Base-by-base conservation (phyloP, 768 basidiomycete species). In the Sporobolomyces pararoseus region DNA sequence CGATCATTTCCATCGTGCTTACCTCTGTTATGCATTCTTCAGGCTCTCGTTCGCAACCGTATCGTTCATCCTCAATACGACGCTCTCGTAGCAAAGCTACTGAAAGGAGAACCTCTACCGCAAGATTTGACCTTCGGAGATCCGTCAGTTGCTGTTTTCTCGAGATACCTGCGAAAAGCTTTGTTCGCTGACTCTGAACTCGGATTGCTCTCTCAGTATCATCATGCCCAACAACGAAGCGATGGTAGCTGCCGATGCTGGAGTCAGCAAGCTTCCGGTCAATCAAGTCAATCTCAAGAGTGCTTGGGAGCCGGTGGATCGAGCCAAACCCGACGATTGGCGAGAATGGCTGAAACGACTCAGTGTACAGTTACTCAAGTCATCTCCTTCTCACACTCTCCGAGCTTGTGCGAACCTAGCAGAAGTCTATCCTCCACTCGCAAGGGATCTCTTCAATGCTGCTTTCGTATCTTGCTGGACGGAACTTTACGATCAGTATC, bases 401-500 rank as follows among this genome's bases (percentile, higher is more conserved):
- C 86, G 96, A 51, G 93, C 96, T 0, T 97, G 95, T 77, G 91
- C 92, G 86, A 90, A 86, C 75, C 81, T 98, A 52, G 92, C 97
- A 3, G 91, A 96, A 77, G 86, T 89, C 12, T 90, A 97, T 79
- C 85, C 88, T 27, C 91, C 93, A 1, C 84, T 98, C 58, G 93
- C 92, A 0, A 88, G 89, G 76, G 95, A 98, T 77, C 81, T 99
- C 16, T 98, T 97, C 84, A 98, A 98, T 78, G 92, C 94, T 6
- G 96, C 96, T 0, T 99, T 99, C 80, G 84, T 98, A 23, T 97
- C 94, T 7, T 99, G 96, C 73, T 99, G 96, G 95, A 85, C 86
- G 1, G 92, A 96, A 75, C 81, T 99, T 10, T 98, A 93, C 76
- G 94, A 97, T 61, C 88, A 91, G 77, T 98, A 97, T 80, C 95